A percentile compares a stretch with the other conserved stretches of the same genome.
These are phyloP conservation scores for Crithidia expoeki DNA, from an alignment of 208 protist genomes.

Conservation along the genomic window DNA sequence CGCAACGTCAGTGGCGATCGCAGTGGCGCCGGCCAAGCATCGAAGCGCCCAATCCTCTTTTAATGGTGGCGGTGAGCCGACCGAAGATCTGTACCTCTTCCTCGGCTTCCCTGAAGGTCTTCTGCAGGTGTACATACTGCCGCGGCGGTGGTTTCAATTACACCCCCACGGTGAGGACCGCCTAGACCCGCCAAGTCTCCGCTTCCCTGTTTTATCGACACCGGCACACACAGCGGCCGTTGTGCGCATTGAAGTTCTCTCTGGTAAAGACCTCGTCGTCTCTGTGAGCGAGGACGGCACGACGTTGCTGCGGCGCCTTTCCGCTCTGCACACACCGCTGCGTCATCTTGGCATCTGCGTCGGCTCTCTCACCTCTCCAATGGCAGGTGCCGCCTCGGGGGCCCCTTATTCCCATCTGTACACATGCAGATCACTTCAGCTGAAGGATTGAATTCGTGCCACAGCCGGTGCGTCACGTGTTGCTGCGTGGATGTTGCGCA, in stretches of 20 bases:
- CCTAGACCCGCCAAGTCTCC: constrained; percentile 60
- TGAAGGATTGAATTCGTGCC: constrained; percentile 25
- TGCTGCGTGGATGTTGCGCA: constrained; percentile 51
- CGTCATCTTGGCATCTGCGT: constrained; percentile 55
- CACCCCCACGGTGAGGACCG: constrained; percentile 40
- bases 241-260: constrained; percentile 54
- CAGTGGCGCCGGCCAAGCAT: constrained; percentile 20
- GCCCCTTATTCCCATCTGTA: neutral
- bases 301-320: constrained; percentile 62
- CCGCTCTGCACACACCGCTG: constrained; percentile 61
- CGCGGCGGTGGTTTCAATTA: constrained; percentile 68
- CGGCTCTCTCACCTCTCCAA: neutral
- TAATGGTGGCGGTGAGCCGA: constrained; percentile 22
- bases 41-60: neutral
- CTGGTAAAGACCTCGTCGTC: constrained; percentile 57
- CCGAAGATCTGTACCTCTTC: constrained; percentile 46
- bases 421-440: neutral
- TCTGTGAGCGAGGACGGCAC: constrained; percentile 78
- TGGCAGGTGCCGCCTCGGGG: neutral
- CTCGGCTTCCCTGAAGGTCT: constrained; percentile 80
- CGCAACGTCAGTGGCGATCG: constrained; percentile 51
- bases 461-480: constrained; percentile 75
- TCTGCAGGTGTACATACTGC: constrained; percentile 72
- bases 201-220: constrained; percentile 49
- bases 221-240: constrained; percentile 58